Base-by-base conservation (phyloP, 805 yeast species). In the Ogataea neopini region DNA sequence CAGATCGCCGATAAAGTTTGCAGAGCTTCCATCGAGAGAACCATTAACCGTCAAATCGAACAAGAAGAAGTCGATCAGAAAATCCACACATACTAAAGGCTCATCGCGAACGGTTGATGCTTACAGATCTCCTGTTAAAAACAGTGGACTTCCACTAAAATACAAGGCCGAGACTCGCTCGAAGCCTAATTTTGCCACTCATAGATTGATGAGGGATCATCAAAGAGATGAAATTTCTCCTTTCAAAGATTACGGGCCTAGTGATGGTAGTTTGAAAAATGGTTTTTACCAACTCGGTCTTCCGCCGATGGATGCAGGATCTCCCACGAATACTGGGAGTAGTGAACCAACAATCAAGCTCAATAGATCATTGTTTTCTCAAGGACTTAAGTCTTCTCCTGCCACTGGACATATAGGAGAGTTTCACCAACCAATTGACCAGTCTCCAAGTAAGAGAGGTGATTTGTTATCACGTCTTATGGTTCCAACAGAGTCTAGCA, bases 1-100 rank as follows among this genome's bases (percentile, higher is more conserved):
- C 7, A 53, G 60, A 40, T 63, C 68, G 4, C 67, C 70, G 4
- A 59, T 66, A 8, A 62, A 62, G 38, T 67, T 66, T 54, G 63
- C 63, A 7, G 62, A 62, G 39, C 50, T 67, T 37, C 71, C 71
- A 2, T 57, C 62, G 9, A 57, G 67, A 35, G 66, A 62, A 18
- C 70, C 70, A 2, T 26, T 66, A 20, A 58, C 59, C 4, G 57
- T 61, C n/a, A 62, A 56, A 38, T 51, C 67, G 2, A 48, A 50
- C 4, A 58, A 53, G 15, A 59, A 58, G 42, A 64, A 61, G 39
- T 60, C 67, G 2, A 35, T 53, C 1, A 44, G 63, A 30, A 56
- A 49, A 40, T 55, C 64, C 34, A 15, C 43, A n/a, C n/a, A 18
- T 26, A 20, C 19, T 19, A 28, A 28, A 6, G 6, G 14, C n/a